Conservation (phyloP, 2,329 filamentous ascomycete genomes). For the Penicillium sp. region DNA sequence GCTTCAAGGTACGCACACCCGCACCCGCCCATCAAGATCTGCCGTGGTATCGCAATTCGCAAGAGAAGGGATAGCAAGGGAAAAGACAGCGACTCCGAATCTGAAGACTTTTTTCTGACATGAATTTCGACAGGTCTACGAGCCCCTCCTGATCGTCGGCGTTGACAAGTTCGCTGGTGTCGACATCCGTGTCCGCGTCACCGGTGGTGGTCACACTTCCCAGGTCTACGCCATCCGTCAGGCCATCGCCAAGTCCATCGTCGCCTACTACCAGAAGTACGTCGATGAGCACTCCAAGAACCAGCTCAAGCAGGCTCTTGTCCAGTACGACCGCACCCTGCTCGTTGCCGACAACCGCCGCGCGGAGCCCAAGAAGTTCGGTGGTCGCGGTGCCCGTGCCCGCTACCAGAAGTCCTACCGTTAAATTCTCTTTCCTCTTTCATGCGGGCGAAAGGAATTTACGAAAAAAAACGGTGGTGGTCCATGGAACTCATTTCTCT, state of each 20-base stretch:
- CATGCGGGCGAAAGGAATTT: slow-evolving; percentile 55
- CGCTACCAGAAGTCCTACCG: slow-evolving; percentile 99
- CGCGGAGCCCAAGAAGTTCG: slow-evolving; percentile 96
- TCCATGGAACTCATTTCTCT: slow-evolving; percentile 20
- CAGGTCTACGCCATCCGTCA: slow-evolving; percentile 98
- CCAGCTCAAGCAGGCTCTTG: slow-evolving; percentile 94
- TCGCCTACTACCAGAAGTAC: slow-evolving; percentile 99
- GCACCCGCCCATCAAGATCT: slow-evolving; percentile 3
- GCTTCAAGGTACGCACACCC: slow-evolving; percentile 73
- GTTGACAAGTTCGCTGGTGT: slow-evolving; percentile 95
- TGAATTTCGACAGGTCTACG: slow-evolving; percentile 68
- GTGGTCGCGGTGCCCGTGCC: slow-evolving; percentile 80
- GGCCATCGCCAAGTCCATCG: slow-evolving; percentile 95
- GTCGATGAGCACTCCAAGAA: slow-evolving; percentile 99
- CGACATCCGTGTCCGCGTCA: slow-evolving; percentile 95
- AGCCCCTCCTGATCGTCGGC: slow-evolving; percentile 93
- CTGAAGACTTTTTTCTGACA: slow-evolving; percentile 8
- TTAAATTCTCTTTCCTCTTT: slow-evolving; percentile 54
- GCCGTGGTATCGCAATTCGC: slow-evolving; percentile 2
- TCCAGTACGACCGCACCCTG: slow-evolving; percentile 93
- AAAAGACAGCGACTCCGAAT: not conserved
- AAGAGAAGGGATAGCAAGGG: not conserved
- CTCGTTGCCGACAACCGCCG: slow-evolving; percentile 99
- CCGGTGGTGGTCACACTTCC: slow-evolving; percentile 94
- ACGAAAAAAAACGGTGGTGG: slow-evolving; percentile 24